Evolutionary conservation across 768 basidiomycete genomes (phyloP), one percentile per base, ranked within the genome.

Genomic region (Rhizopogon rudus): DNA sequence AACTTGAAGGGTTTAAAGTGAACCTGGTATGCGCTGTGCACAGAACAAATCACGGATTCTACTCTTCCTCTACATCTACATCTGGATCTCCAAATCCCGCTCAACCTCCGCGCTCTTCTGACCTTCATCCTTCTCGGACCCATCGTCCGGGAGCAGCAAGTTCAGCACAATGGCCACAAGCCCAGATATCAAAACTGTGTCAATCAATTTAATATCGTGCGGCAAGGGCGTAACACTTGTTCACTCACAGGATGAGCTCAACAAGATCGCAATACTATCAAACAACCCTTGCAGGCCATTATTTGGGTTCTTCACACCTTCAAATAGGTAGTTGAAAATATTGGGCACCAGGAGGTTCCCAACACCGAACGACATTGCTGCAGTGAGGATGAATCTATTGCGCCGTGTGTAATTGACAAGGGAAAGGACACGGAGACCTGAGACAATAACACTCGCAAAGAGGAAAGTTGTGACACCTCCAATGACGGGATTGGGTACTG

Each of bases 401-500:
- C 86, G 73, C 1, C 88, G 77, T n/a, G 80, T 81, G 63, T 84
- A 90, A 13, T 67, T 60, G 33, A 79, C 71, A 59, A 80, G 80
- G 3, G 82, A 75, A 28, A 94, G 74, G 3, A 93, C 87, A 22
- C 87, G 81, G 31, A 88, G 51, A 31, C 91, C 90, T 0, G 86
- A 87, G 6, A 81, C 79, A 14, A 80, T 77, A 28, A 93, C 90
- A 40, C 77, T 84, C 0, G 88, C 86, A 64, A 93, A 93, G 10
- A 93, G 76, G 77, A 93, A 93, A 2, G 91, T 92, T 12, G 90
- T 94, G 3, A 93, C 89, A 3, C 90, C 91, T 2, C 91, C 91
- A 0, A 91, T 78, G 6, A 91, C 90, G 0, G 91, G 75, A 63
- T 87, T 84, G 1, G 91, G 92, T 56, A 94, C 79, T 81, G 56